A percentile compares a stretch with the other conserved stretches of the same genome.
Evolutionary conservation across 176 grass and related monocot species (phyloP).

Genomic region (Avena eriantha): DNA sequence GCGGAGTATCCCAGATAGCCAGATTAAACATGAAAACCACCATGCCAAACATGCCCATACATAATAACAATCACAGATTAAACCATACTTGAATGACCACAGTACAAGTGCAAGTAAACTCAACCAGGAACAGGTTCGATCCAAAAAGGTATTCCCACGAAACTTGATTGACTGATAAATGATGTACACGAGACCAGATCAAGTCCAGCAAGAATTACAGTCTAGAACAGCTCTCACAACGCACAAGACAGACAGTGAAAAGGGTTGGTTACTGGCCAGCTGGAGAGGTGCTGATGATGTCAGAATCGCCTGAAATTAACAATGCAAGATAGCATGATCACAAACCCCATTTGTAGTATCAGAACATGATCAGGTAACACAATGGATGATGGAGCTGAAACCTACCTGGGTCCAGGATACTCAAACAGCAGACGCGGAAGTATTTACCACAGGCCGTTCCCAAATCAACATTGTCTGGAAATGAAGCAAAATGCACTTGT

Average conservation of each 20-base stretch:
- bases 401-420: conserved; percentile 79
- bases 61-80: background rate
- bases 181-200: conserved; percentile 26
- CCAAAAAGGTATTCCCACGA: conserved; percentile 2
- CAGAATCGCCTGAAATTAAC: conserved; percentile 67
- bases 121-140: conserved; percentile 33
- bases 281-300: conserved; percentile 66
- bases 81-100: background rate
- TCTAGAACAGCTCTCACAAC: conserved; percentile 23
- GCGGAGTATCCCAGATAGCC: too few species aligned
- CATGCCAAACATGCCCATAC: background rate
- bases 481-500: background rate
- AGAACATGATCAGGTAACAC: background rate
- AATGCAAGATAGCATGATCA: background rate
- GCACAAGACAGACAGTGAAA: background rate
- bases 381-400: background rate
- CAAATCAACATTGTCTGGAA: conserved; percentile 72
- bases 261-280: conserved; percentile 54
- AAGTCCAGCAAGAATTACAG: conserved; percentile 40
- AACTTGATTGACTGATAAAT: conserved; percentile 45
- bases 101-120: background rate
- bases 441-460: conserved; percentile 85
- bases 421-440: conserved; percentile 76
- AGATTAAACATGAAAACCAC: background rate
- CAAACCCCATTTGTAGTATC: background rate